Base-by-base conservation (phyloP, 108 stramenopile species). In the Nitzschia sp. region DNA sequence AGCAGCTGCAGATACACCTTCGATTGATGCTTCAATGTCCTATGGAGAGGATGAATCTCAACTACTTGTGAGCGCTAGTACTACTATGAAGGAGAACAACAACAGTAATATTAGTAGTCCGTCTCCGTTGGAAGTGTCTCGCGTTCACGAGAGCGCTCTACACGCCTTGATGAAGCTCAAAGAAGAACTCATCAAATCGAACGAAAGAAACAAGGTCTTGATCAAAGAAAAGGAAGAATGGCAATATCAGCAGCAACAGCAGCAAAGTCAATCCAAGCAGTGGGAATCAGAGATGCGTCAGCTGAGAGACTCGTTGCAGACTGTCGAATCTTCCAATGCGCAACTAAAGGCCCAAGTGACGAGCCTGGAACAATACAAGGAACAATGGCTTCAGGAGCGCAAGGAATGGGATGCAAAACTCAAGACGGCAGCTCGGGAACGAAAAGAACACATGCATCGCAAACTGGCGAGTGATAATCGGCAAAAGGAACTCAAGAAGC, bases 101-200 rank as follows among this genome's bases (percentile, higher is more conserved):
- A 52, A 50, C 63, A 65, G 52, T 47, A 65, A 52, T 26, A 65
- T 3, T 26, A 25, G 32, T 1, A 32, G 26, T 44, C 60, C 60
- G 21, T 61, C 47, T 1, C 28, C 47, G 11, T 15, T 65, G 5
- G 45, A 73, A 52, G 73, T 73, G 9, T 63, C 62, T 22, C 61
- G 65, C 15, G 75, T 76, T 15, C 68, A 76, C 29, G 68, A 65
- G 29, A 53, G 58, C 34, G 68, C 75, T 4, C 26, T 76, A 23
- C 38, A 76, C 8, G 68, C 75, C 0, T 53, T 76, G 8, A 33
- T 61, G 36, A 45, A 59, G 6, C 52, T 76, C 25, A 76, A 76
- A 47, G 75, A 69, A 45, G 75, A 76, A 52, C 68, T 76, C 11
- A 36, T 69, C 58, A 76, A 76, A 38, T 25, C 56, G 31, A 60